These are phyloP conservation scores for Primulina tabacum DNA, from an alignment of 257 asterid genomes.

Conservation along the genomic window DNA sequence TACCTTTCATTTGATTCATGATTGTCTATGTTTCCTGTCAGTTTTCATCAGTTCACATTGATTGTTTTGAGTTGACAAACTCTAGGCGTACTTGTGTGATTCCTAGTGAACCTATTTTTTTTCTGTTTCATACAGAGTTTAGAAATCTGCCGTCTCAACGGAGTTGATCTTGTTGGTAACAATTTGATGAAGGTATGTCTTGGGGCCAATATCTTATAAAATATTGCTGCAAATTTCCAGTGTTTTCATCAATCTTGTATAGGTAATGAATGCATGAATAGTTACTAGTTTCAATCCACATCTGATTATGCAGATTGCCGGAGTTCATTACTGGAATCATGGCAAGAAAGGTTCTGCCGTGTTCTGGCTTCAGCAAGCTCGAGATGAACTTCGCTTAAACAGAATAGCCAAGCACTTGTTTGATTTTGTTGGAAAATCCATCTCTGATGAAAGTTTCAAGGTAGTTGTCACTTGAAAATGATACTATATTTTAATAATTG, in stretches of 20 bases:
- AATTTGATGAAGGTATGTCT: constrained; percentile 78
- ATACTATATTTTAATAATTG: constrained; percentile 4
- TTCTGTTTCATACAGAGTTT: constrained; percentile 57
- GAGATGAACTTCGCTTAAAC: constrained; percentile 74
- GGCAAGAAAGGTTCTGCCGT: constrained; percentile 90
- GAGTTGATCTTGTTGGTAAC: constrained; percentile 57
- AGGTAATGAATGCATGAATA: constrained; percentile 19
- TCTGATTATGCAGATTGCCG: constrained; percentile 59
- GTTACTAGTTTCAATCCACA: constrained; percentile 18
- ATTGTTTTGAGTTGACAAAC: constrained; percentile 16
- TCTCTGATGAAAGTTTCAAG: constrained; percentile 87
- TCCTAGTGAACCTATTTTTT: constrained; percentile 8
- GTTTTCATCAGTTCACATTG: constrained; percentile 8
- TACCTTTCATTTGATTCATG: constrained; percentile 16
- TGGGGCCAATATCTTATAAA: constrained; percentile 18
- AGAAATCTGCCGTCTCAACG: constrained; percentile 91
- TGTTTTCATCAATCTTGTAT: constrained; percentile 9
- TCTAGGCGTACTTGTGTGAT: constrained; percentile 20
- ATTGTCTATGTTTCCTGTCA: constrained; percentile 15
- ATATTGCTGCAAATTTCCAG: constrained; percentile 12
- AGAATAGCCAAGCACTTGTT: constrained; percentile 78
- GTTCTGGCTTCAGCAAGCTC: constrained; percentile 97
- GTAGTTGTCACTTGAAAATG: constrained; percentile 29
- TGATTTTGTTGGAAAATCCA: constrained; percentile 88
- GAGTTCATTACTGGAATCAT: constrained; percentile 91